Conservation (phyloP, 306 rosid species). For the Castanea crenata region DNA sequence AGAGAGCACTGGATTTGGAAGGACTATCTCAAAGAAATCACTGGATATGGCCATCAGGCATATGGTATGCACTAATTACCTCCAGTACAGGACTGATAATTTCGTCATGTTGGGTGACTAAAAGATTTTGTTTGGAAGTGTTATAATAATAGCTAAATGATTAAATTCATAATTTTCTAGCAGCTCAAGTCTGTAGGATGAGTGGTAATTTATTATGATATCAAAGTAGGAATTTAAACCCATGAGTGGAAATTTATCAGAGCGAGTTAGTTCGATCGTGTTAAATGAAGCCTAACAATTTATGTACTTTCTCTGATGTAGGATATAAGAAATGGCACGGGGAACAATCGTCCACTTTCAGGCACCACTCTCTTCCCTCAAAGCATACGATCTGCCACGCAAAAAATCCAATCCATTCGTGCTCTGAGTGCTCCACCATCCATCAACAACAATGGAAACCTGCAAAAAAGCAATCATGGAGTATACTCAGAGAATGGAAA, state of each 20-base stretch:
- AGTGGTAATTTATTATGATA: no score
- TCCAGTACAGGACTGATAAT: not conserved
- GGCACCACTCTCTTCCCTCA: conserved; percentile 89
- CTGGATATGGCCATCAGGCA: conserved; percentile 95
- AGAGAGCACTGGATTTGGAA: conserved; percentile 86
- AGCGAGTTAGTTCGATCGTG: not conserved
- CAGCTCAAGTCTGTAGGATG: no score
- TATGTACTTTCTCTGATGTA: conserved; percentile 33
- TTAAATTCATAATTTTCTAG: no score
- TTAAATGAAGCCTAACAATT: conserved; percentile 1
- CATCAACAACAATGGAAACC: conserved; percentile 39
- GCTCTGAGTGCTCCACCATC: conserved; percentile 42
- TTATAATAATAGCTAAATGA: no score
- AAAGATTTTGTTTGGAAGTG: not conserved
- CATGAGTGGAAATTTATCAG: not conserved
- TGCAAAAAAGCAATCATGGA: conserved; percentile 41
- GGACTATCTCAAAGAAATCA: conserved; percentile 90
- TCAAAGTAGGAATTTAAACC: no score
- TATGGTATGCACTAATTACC: conserved; percentile 58
- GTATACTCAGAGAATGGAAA: conserved; percentile 39
- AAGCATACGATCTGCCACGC: conserved; percentile 61
- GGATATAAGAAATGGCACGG: conserved; percentile 85
- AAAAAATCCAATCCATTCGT: conserved; percentile 58
- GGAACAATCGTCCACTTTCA: conserved; percentile 67
- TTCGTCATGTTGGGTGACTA: not conserved